Evolutionary conservation across 2,329 filamentous ascomycete genomes (phyloP).

Genomic region (Exophiala spinifera): DNA sequence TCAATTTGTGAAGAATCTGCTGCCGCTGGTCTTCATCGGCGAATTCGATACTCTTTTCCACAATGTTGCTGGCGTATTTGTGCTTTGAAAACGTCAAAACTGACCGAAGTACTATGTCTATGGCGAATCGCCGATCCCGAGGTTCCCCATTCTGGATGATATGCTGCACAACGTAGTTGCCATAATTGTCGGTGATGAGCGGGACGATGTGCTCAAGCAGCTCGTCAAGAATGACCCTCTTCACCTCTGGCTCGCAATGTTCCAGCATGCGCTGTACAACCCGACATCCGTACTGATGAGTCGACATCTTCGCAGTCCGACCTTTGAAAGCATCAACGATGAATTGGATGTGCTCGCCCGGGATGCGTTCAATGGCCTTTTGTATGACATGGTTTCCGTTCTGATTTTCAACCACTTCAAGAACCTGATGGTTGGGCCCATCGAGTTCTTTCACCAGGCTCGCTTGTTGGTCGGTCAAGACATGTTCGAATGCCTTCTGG

Average conservation of each 20-base stretch:
- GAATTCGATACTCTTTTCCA: conserved; percentile 82
- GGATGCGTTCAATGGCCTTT: conserved; percentile 81
- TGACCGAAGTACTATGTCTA: conserved; percentile 68
- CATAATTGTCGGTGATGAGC: conserved; percentile 82
- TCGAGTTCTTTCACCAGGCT: conserved; percentile 80
- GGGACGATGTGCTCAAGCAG: conserved; percentile 68
- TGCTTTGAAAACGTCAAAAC: conserved; percentile 80
- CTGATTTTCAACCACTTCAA: conserved; percentile 76
- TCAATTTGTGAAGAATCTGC: conserved; percentile 64
- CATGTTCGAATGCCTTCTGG: conserved; percentile 89
- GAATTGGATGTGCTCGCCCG: conserved; percentile 75
- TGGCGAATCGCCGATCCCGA: conserved; percentile 69
- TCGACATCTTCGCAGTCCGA: conserved; percentile 69
- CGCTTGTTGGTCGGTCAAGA: conserved; percentile 87
- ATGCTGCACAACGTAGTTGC: conserved; percentile 95
- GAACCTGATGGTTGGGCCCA: conserved; percentile 73
- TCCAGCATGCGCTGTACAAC: conserved; percentile 92
- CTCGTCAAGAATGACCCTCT: conserved; percentile 70
- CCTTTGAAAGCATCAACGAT: conserved; percentile 77
- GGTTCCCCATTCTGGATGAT: conserved; percentile 75
- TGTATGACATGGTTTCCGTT: conserved; percentile 98
- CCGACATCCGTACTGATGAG: conserved; percentile 82
- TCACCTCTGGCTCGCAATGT: conserved; percentile 69
- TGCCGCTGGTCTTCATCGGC: conserved; percentile 67
- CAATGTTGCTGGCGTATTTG: conserved; percentile 95